These are phyloP conservation scores for Phytophthora tentaculata DNA, from an alignment of 352 stramenopile genomes.

Conservation along the genomic window DNA sequence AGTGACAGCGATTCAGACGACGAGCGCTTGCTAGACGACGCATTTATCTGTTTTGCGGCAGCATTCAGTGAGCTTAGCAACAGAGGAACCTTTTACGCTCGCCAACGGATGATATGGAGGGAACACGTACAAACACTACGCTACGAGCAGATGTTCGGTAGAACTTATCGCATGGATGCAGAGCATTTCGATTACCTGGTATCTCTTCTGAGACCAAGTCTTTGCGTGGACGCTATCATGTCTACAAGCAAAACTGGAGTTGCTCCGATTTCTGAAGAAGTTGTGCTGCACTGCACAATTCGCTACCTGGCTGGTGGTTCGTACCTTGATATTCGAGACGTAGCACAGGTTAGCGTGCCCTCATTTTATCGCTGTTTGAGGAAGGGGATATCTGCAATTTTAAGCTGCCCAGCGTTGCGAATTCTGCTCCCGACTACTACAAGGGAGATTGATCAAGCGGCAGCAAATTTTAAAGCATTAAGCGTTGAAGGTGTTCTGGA, in stretches of 20 bases:
- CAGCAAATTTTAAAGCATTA: too few species aligned
- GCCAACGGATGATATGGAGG: neutral
- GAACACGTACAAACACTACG: neutral
- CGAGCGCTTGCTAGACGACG: too few species aligned
- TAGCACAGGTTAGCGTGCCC: neutral
- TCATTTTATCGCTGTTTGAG: neutral
- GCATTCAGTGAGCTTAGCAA: too few species aligned
- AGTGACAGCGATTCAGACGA: too few species aligned
- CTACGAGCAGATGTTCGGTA: too few species aligned
- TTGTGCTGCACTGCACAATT: neutral
- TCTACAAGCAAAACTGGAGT: neutral
- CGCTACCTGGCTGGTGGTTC: neutral
- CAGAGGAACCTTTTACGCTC: too few species aligned
- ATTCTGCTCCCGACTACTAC: too few species aligned
- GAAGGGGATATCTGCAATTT: too few species aligned
- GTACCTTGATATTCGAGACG: neutral
- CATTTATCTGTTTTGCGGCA: too few species aligned
- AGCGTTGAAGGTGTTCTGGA: too few species aligned
- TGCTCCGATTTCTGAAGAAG: neutral
- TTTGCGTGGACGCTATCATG: neutral
- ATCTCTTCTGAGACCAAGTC: neutral
- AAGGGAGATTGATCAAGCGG: too few species aligned
- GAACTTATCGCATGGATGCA: neutral
- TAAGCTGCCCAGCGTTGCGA: too few species aligned
- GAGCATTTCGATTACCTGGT: neutral